A percentile compares a stretch with the other conserved stretches of the same genome.
Conservation (phyloP, 352 stramenopile genomes). For the Pythium sp. region DNA sequence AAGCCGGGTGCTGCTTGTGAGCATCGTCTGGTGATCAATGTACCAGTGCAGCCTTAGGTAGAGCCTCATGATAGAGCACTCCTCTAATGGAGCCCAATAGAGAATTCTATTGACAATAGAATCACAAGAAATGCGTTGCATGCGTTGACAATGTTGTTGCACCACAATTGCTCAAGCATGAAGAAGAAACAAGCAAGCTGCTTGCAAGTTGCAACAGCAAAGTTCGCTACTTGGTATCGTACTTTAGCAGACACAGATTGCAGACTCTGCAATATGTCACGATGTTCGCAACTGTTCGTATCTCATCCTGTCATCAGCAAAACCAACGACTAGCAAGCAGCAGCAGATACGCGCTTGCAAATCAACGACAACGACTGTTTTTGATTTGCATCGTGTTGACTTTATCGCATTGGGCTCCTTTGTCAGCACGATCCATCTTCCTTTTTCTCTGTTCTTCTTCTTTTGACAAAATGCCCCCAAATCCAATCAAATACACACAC, state of each 20-base stretch:
- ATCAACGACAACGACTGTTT: background rate
- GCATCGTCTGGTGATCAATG: background rate
- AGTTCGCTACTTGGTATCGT: background rate
- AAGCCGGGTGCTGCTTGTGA: background rate
- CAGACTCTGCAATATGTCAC: background rate
- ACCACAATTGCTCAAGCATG: background rate
- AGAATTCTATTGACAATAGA: background rate
- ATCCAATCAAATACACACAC: background rate
- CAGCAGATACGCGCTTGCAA: background rate
- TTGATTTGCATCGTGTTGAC: conserved; percentile 1
- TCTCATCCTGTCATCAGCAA: background rate
- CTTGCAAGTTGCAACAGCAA: background rate
- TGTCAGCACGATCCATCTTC: background rate
- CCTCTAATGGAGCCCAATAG: background rate
- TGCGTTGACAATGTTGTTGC: background rate
- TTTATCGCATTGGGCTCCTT: conserved; percentile 2
- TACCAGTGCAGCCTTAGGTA: too few species aligned
- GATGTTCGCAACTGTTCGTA: conserved; percentile 6
- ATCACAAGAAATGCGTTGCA: background rate
- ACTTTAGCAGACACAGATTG: background rate
- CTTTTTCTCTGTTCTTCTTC: background rate
- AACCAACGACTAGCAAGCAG: background rate
- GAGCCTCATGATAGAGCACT: too few species aligned
- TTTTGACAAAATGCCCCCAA: conserved; percentile 1
- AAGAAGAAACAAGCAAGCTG: background rate